Conservation (phyloP, 306 rosid genomes). For the Macrotyloma uniflorum region DNA sequence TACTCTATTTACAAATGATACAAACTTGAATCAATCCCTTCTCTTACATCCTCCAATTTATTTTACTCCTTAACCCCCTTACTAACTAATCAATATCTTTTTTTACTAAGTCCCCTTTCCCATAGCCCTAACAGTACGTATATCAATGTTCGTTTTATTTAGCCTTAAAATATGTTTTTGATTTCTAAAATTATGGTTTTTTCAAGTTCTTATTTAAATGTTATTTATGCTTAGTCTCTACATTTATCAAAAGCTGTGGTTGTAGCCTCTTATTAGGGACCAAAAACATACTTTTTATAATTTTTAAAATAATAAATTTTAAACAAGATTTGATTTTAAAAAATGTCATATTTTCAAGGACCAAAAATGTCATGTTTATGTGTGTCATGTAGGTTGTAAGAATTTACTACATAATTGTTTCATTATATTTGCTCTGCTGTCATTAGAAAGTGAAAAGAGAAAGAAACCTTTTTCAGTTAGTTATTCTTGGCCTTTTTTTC, state of each 20-base stretch:
- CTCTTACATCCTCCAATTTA: too few relatives aligned
- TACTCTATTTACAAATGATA: too few relatives aligned
- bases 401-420: slow-evolving; percentile 30
- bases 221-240: background rate
- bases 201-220: background rate
- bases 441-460: slow-evolving; percentile 17
- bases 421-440: background rate
- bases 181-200: background rate
- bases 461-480: background rate
- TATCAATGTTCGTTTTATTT: slow-evolving; percentile 6
- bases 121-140: background rate
- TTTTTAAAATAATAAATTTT: background rate
- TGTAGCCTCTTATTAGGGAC: background rate
- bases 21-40: too few relatives aligned
- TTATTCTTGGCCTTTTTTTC: slow-evolving; percentile 7
- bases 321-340: background rate
- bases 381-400: slow-evolving; percentile 25
- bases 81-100: too few relatives aligned
- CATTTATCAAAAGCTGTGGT: background rate
- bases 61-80: too few relatives aligned
- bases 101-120: too few relatives aligned
- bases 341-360: background rate
- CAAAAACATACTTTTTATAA: background rate
- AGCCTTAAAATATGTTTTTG: background rate
- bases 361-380: background rate